phyloP scores from a whole-genome alignment of 2,329 filamentous ascomycete genomes.

The Penicillium sclerotigenum region DNA sequence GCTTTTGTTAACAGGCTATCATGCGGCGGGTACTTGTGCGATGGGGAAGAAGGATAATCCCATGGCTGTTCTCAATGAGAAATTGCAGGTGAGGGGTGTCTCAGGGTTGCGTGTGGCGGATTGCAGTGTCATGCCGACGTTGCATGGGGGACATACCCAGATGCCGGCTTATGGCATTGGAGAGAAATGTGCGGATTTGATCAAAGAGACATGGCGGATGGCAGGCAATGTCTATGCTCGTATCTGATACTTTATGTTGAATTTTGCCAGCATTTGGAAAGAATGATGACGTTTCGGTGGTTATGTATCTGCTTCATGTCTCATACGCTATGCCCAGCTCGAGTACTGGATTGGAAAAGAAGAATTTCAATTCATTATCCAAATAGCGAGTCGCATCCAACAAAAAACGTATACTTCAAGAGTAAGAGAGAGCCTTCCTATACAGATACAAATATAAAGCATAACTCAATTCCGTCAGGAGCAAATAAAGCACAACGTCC shows the following conservation, averaged over 20 bases:
- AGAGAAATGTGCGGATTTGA: slow-evolving; percentile 53
- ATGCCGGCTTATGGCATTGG: slow-evolving; percentile 59
- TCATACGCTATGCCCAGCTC: neutral
- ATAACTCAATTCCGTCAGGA: neutral
- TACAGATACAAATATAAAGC: neutral
- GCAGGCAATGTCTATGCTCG: slow-evolving; percentile 17
- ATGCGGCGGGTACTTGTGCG: slow-evolving; percentile 56
- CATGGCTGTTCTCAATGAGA: slow-evolving; percentile 53
- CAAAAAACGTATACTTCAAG: neutral
- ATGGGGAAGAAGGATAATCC: slow-evolving; percentile 52
- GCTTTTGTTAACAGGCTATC: slow-evolving; percentile 45
- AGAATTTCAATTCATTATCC: neutral
- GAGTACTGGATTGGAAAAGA: neutral
- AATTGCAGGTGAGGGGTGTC: slow-evolving; percentile 53
- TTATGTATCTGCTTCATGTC: neutral
- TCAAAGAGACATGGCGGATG: slow-evolving; percentile 41
- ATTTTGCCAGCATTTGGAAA: neutral
- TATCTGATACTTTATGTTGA: slow-evolving; percentile 2
- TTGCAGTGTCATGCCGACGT: slow-evolving; percentile 51
- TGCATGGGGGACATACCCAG: slow-evolving; percentile 54
- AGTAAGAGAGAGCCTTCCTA: neutral
- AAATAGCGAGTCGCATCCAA: neutral
- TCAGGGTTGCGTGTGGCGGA: slow-evolving; percentile 54
- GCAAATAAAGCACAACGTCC: neutral
- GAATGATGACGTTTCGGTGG: neutral